A percentile compares a stretch with the other conserved stretches of the same genome.
Evolutionary conservation across 1,139 yeast species (phyloP).

Genomic region (Scheffersomyces lignicola): DNA sequence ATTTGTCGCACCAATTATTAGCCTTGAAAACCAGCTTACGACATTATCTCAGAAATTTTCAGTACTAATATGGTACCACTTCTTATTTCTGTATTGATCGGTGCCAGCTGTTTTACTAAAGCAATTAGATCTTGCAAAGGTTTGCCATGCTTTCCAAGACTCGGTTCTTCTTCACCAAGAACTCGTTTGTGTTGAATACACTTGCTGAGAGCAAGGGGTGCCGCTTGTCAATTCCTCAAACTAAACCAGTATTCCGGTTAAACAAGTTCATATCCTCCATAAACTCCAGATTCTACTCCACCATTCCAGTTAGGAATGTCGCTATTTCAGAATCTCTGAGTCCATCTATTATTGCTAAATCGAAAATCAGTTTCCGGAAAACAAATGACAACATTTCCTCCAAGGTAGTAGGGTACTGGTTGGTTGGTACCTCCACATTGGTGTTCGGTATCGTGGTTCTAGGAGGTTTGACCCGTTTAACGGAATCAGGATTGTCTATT

Average conservation of each 20-base stretch:
- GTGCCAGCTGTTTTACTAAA: no score
- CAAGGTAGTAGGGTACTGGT: conserved; percentile 79
- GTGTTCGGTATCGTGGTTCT: conserved; percentile 96
- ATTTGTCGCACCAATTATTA: no score
- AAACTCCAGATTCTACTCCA: conserved; percentile 3
- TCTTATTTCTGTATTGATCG: no score
- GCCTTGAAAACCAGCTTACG: no score
- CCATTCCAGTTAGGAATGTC: not conserved
- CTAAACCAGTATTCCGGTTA: not conserved
- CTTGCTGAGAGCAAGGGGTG: conserved; percentile 24
- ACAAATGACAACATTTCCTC: conserved; percentile 25
- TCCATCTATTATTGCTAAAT: conserved; percentile 2
- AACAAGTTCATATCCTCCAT: not conserved
- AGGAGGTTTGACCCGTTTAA: conserved; percentile 92
- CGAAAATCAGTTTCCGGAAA: conserved; percentile 4
- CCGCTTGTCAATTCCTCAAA: conserved; percentile 9
- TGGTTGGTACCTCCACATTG: conserved; percentile 83
- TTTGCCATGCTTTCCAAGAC: conserved; percentile 37
- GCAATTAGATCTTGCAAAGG: no score
- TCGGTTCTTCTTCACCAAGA: conserved; percentile 45
- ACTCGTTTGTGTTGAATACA: conserved; percentile 35
- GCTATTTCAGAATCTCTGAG: conserved; percentile 3
- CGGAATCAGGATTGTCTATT: conserved; percentile 93
- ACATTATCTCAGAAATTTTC: no score
- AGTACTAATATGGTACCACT: no score